phyloP scores from a whole-genome alignment of 352 stramenopile species.

The Phytophthora tentaculata region DNA sequence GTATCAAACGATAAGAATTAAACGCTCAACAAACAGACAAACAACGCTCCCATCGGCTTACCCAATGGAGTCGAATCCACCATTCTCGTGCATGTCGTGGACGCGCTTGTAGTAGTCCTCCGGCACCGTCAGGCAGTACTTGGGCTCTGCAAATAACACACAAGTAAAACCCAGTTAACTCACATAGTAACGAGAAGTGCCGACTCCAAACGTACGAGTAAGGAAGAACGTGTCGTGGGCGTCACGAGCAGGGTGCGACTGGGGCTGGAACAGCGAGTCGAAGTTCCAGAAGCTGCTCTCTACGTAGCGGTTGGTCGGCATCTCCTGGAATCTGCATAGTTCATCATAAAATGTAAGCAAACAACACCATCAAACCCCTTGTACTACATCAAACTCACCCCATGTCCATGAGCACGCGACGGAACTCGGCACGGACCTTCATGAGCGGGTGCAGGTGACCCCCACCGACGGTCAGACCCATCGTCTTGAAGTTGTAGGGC shows the following conservation, averaged over 20 bases:
- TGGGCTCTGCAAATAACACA: conserved; percentile 55
- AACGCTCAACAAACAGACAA: not conserved
- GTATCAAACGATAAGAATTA: not conserved
- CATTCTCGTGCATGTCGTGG: conserved; percentile 98
- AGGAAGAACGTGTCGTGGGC: conserved; percentile 99
- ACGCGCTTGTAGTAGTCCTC: conserved; percentile 99
- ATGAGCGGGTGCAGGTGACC: conserved; percentile 98
- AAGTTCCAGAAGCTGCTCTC: conserved; percentile 99
- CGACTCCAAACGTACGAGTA: conserved; percentile 67
- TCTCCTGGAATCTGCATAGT: conserved; percentile 95
- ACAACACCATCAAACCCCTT: not conserved
- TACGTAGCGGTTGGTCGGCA: conserved; percentile 99
- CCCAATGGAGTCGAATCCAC: conserved; percentile 97
- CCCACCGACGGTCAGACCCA: conserved; percentile 94
- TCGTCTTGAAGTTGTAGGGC: conserved; percentile 98
- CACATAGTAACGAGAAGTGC: not conserved
- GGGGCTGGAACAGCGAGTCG: conserved; percentile 99
- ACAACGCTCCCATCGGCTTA: conserved; percentile 49
- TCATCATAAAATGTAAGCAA: conserved; percentile 5
- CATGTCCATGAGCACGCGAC: conserved; percentile 99
- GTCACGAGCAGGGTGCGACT: conserved; percentile 98
- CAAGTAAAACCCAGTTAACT: not conserved
- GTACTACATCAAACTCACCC: conserved; percentile 59
- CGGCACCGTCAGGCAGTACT: conserved; percentile 87
- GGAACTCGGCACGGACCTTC: conserved; percentile 98